Conservation (phyloP, 1,284 basidiomycete species). For the Ganoderma lingzhi region DNA sequence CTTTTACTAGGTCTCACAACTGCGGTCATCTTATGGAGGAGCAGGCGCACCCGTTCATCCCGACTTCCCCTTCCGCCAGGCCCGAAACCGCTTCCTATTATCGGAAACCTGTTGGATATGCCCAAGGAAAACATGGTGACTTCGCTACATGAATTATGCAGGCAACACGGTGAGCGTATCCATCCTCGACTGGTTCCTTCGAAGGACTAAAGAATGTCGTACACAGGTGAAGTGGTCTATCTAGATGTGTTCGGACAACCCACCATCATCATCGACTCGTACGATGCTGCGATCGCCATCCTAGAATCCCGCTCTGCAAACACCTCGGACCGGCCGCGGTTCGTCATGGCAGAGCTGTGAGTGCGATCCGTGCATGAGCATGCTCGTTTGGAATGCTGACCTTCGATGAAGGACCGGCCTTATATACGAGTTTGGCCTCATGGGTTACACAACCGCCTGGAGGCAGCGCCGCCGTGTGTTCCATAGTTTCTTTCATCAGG, state of each 20-base stretch:
- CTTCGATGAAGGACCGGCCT: background rate
- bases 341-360: conserved; percentile 26
- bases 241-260: conserved; percentile 21
- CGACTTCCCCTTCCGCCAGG: conserved; percentile 23
- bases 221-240: conserved; percentile 19
- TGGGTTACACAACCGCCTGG: conserved; percentile 1
- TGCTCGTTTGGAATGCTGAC: background rate
- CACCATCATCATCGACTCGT: conserved; percentile 23
- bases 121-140: conserved; percentile 10
- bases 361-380: background rate
- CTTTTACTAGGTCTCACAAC: background rate
- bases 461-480: conserved; percentile 19
- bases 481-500: conserved; percentile 19
- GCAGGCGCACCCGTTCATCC: background rate
- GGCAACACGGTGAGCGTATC: conserved; percentile 19
- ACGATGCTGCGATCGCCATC: conserved; percentile 16
- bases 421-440: conserved; percentile 8
- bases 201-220: too few species aligned
- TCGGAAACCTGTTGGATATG: conserved; percentile 27
- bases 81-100: conserved; percentile 21
- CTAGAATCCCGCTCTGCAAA: conserved; percentile 23
- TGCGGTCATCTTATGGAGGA: background rate
- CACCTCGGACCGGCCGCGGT: conserved; percentile 22
- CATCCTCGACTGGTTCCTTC: background rate
- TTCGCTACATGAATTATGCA: conserved; percentile 11